Base-by-base conservation (phyloP, 352 stramenopile genomes). In the Phytophthora vignae region DNA sequence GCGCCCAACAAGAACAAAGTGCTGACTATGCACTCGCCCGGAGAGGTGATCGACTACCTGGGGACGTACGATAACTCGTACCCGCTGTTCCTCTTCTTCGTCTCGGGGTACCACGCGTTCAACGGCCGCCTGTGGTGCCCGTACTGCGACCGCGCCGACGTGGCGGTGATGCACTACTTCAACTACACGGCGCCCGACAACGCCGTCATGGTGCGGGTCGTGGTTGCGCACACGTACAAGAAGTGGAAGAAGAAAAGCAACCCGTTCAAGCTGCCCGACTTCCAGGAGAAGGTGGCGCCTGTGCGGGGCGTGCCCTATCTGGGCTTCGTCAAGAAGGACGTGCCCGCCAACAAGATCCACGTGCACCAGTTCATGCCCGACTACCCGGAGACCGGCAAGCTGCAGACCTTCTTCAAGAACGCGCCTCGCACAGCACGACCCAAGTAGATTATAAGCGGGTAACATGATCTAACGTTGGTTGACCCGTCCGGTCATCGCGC, bases 161-260 rank as follows among this genome's bases (percentile, higher is more conserved):
- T 95, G 33, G 73, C 82, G 0, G 81, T 91, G 61, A 90, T 90
- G 69, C 85, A 94, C 75, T 92, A 94, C 68, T 95, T 85, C 77
- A 93, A 94, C 69, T 85, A 89, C 67, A 88, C 85, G 8, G 88
- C 88, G 11, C 81, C 86, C 0, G 75, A 85, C 31, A 74, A 78
- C 19, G 84, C 88, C 2, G 76, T 93, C 46, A 60, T 95, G 56
- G 55, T 95, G 25, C 80, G 78, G 1, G 72, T 82, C 10, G 70
- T 91, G 27, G 85, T 93, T 8, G 64, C 70, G 3, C 55, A 68
- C 52, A 83, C 86, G 62, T 94, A 92, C 76, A 87, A 89, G 67
- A 65, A 79, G 64, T 95, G 88, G 88, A 93, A 95, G 70, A 89
- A 90, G 68, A 90, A 87, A 57, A 81, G 79, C n/a, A 92, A 94